Evolutionary conservation across 768 basidiomycete species (phyloP), one percentile per base, ranked within the genome.

Genomic region (Leccinum rimulosum): DNA sequence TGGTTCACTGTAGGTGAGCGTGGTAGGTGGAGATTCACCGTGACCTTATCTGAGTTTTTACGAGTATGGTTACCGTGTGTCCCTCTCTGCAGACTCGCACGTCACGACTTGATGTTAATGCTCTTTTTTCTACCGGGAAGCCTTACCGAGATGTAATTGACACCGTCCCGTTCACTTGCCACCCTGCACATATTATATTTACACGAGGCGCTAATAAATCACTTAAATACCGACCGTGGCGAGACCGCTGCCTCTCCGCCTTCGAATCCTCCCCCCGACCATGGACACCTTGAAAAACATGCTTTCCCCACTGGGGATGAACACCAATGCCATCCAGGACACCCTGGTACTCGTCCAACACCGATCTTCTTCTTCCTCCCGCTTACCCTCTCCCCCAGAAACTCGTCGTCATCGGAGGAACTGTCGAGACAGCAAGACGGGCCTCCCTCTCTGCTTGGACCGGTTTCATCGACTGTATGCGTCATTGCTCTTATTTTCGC

Each of bases 381-480:
- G 17, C 4, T 11, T 58, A 59, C 17, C 62, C 31, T 50, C 28
- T 30, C 3, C 45, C 30, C 3, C 64, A 92, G 91, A 93, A 91
- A 89, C 81, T 92, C 27, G 91, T 94, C 35, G 91, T 94, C 67
- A 89, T 94, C 68, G 91, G 92, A 25, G 92, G 92, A 1, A 93
- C 92, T 0, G 88, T 93, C 22, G 91, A 93, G 71, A 93, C 91
- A 15, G 91, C 91, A 36, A 81, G 91, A 62, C 80, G 91, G 49
- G 87, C 84, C 17, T 92, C 90, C 11, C 78, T 89, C 30, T 91
- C 90, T 5, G 92, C 90, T 12, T 94, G 92, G 91, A 91, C 89
- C 72, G 89, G 90, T 38, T 93, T 94, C 68, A 82, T 94, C 4
- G 92, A 93, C 71, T 93, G 91, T 93, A 59, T 43, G 62, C 28